Evolutionary conservation across 495 filamentous ascomycete species (phyloP).

Genomic region (Aspergillus kassunensis): DNA sequence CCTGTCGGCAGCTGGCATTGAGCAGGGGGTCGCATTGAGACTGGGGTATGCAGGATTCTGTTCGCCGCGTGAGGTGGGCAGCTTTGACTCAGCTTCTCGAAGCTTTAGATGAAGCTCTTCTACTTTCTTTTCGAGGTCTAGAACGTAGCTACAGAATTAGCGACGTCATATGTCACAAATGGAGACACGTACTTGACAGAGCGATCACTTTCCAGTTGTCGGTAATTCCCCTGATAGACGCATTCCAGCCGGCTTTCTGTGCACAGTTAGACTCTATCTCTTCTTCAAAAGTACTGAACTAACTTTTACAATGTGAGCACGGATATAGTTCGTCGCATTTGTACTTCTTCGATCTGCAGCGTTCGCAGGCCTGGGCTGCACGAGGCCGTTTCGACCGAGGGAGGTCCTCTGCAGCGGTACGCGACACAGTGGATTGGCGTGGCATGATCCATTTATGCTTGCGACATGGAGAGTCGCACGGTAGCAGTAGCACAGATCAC

Average conservation of each 20-base stretch:
- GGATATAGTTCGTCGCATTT: constrained; percentile 44
- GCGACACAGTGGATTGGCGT: constrained; percentile 9
- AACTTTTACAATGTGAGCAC: constrained; percentile 40
- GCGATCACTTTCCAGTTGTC: constrained; percentile 32
- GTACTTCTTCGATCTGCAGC: constrained; percentile 42
- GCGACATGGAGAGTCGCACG: too few species aligned
- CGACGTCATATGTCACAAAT: neutral
- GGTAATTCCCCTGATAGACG: constrained; percentile 37
- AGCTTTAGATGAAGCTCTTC: constrained; percentile 33
- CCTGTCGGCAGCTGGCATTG: constrained; percentile 20
- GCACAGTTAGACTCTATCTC: neutral
- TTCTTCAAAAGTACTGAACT: neutral
- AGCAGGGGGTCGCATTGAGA: constrained; percentile 29
- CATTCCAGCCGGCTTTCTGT: constrained; percentile 31
- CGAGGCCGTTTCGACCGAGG: constrained; percentile 37
- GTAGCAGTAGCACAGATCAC: too few species aligned
- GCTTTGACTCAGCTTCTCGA: constrained; percentile 22
- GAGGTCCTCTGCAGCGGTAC: constrained; percentile 18
- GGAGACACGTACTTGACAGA: constrained; percentile 28
- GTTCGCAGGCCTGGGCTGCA: constrained; percentile 39
- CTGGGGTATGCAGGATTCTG: neutral
- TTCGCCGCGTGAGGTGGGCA: neutral
- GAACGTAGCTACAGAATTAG: constrained; percentile 27
- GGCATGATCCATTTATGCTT: constrained; percentile 19
- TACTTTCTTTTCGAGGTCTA: constrained; percentile 35